Percentiles rank a stretch among this genome's conserved stretches.
These are phyloP conservation scores for Physcomitrium patens DNA, from an alignment of 225 moss, liverwort and hornwort genomes.

Conservation along the genomic window DNA sequence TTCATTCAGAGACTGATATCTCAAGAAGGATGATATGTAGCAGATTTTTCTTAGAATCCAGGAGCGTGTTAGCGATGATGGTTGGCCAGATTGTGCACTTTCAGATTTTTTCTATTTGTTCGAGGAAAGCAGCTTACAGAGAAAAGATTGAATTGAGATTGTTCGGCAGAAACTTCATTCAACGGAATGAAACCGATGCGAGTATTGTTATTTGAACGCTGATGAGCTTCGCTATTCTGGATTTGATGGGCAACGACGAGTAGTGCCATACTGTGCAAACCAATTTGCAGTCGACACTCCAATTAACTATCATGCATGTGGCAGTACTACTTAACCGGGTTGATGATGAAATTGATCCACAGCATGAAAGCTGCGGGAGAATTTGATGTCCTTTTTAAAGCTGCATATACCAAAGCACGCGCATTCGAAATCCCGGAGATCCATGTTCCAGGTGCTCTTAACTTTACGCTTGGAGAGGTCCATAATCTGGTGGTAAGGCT, in stretches of 20 bases:
- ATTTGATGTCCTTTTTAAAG: slow-evolving; percentile 62
- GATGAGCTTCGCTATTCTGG: slow-evolving; percentile 4
- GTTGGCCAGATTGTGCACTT: no score
- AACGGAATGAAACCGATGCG: no score
- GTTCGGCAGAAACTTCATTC: no score
- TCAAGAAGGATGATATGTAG: no score
- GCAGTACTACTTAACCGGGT: slow-evolving; percentile 83
- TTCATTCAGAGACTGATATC: no score
- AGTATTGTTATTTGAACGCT: no score
- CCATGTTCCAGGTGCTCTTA: slow-evolving; percentile 65
- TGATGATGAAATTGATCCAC: slow-evolving; percentile 78
- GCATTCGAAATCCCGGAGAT: slow-evolving; percentile 68
- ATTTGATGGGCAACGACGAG: slow-evolving; percentile 20
- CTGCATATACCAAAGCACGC: slow-evolving; percentile 83
- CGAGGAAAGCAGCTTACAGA: no score
- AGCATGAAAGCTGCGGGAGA: slow-evolving; percentile 76
- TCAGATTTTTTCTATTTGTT: no score
- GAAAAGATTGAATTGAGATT: no score
- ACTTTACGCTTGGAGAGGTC: slow-evolving; percentile 62
- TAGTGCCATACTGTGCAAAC: slow-evolving; percentile 63
- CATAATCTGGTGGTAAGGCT: slow-evolving; percentile 60
- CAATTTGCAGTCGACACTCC: slow-evolving; percentile 74
- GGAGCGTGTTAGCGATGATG: no score
- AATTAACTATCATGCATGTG: slow-evolving; percentile 52
- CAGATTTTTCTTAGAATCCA: no score